Conservation (phyloP, 2,329 filamentous ascomycete genomes). For the Fusarium sp. region DNA sequence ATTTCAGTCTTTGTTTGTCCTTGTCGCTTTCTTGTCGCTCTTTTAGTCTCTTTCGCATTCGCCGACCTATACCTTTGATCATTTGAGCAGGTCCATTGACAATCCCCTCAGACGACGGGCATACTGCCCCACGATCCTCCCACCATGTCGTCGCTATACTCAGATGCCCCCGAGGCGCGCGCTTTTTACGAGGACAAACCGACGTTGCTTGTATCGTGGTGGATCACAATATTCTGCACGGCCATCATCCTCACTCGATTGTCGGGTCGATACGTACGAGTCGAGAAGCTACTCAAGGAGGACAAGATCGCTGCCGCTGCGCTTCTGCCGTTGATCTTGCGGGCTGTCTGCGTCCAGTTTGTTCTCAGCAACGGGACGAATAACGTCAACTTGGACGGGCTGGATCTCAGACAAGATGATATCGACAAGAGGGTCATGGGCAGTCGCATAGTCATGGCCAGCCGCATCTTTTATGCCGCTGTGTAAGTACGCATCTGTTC, state of each 20-base stretch:
- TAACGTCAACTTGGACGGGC: slow-evolving; percentile 69
- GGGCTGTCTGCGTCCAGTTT: slow-evolving; percentile 85
- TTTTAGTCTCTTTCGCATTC: background rate
- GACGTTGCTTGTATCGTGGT: slow-evolving; percentile 91
- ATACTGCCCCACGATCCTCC: slow-evolving; percentile 23
- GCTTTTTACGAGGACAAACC: slow-evolving; percentile 73
- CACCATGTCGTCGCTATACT: slow-evolving; percentile 67
- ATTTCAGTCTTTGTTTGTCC: slow-evolving; percentile 17
- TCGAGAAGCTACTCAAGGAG: slow-evolving; percentile 84
- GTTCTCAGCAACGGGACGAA: slow-evolving; percentile 90
- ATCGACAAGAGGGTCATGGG: slow-evolving; percentile 73
- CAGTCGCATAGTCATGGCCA: slow-evolving; percentile 80
- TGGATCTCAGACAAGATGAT: slow-evolving; percentile 26
- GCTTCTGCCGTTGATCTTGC: slow-evolving; percentile 78
- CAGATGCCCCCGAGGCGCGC: slow-evolving; percentile 58
- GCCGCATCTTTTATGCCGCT: slow-evolving; percentile 84
- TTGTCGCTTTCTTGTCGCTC: background rate
- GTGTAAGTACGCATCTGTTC: slow-evolving; percentile 68
- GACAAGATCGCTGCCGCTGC: slow-evolving; percentile 84
- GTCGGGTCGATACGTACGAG: slow-evolving; percentile 81
- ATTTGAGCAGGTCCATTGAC: slow-evolving; percentile 1
- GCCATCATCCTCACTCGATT: slow-evolving; percentile 82
- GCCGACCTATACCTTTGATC: background rate
- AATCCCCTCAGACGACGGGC: slow-evolving; percentile 13
- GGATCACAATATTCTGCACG: slow-evolving; percentile 83